Evolutionary conservation across 768 basidiomycete genomes (phyloP).

Genomic region (Imleria badia): DNA sequence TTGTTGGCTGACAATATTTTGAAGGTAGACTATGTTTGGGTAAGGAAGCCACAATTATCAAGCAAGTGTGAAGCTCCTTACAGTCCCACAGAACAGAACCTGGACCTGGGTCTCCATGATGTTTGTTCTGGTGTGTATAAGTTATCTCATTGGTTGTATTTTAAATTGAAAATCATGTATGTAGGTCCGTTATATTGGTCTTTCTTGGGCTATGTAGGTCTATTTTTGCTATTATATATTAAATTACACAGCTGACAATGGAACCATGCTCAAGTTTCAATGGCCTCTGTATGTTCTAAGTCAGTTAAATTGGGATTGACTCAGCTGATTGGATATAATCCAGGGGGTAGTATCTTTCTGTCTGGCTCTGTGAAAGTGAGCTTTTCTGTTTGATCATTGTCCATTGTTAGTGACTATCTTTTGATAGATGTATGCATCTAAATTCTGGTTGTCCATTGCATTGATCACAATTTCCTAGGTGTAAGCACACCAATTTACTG

Average conservation of each 20-base stretch:
- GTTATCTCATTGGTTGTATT: no score
- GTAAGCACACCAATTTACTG: slow-evolving; percentile 5
- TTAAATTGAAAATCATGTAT: background rate
- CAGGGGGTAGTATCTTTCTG: slow-evolving; percentile 1
- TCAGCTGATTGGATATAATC: background rate
- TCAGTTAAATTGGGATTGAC: background rate
- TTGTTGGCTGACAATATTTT: background rate
- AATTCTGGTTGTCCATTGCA: background rate
- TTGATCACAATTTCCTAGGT: background rate
- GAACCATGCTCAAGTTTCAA: background rate
- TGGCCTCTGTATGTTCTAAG: background rate
- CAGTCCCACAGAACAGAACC: background rate
- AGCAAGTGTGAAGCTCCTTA: background rate
- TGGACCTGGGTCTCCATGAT: slow-evolving; percentile 15
- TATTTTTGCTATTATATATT: background rate
- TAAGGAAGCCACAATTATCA: background rate
- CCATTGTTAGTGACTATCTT: background rate
- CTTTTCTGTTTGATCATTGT: background rate
- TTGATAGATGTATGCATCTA: background rate
- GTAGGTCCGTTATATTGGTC: no score
- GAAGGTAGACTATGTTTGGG: slow-evolving; percentile 21
- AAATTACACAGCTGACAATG: background rate
- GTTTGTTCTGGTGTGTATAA: no score
- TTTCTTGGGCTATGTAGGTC: slow-evolving; percentile 1
- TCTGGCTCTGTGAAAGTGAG: slow-evolving; percentile 1